A percentile compares a stretch with the other conserved stretches of the same genome.
phyloP scores from a whole-genome alignment of 441 rosid genomes.

The Metrosideros polymorpha region DNA sequence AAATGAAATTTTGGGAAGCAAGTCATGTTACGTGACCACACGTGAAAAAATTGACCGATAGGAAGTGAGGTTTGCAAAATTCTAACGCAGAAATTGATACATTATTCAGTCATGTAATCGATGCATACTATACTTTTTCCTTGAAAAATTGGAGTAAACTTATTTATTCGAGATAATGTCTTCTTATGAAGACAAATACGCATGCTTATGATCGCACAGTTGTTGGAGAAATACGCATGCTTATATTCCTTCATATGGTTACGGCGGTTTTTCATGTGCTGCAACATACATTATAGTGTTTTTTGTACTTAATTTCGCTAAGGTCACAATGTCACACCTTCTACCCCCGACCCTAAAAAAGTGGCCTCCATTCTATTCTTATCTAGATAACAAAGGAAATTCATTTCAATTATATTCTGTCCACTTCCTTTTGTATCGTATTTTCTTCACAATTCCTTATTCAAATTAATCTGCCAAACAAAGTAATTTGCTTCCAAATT shows the following conservation, averaged over 20 bases:
- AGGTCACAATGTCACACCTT: neutral
- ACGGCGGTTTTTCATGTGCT: neutral
- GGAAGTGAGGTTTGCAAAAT: neutral
- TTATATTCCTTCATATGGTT: neutral
- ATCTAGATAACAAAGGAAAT: neutral
- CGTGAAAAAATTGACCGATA: neutral
- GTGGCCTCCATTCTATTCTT: neutral
- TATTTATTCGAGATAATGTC: rapidly evolving
- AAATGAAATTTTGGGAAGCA: neutral
- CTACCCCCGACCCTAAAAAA: neutral
- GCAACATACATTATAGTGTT: too few relatives aligned
- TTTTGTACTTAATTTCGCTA: neutral
- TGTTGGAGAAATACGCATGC: too few relatives aligned
- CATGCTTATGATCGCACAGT: neutral
- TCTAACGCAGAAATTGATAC: neutral
- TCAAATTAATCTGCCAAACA: neutral
- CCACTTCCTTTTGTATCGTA: neutral
- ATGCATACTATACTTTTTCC: rapidly evolving
- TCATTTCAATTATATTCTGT: neutral
- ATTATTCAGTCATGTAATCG: rapidly evolving
- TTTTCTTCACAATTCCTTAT: neutral
- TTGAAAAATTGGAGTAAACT: neutral
- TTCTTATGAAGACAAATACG: neutral
- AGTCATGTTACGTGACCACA: neutral
- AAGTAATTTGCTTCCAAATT: neutral